Evolutionary conservation across 2,329 filamentous ascomycete genomes (phyloP), one percentile per base, ranked within the genome.

Genomic region (Microdochium trichocladiopsis): DNA sequence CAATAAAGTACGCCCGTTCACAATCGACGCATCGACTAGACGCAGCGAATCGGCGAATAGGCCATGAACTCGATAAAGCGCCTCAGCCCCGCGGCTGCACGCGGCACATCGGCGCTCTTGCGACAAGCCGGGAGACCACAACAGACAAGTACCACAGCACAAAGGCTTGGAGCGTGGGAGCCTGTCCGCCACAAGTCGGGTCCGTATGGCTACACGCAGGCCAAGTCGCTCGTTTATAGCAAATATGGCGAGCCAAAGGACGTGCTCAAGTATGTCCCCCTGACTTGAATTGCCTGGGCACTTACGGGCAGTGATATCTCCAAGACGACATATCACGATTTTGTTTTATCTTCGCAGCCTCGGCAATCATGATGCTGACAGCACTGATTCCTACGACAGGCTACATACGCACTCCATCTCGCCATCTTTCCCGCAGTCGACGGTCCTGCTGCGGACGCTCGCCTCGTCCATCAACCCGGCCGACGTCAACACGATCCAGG

Each of bases 401-500:
- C 72, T 93, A 3, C 88, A 92, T 70, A 79, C 74, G 1, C 84
- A 92, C 72, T 90, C 87, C 59, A 90, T 93, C 65, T 86, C 86
- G 3, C 88, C 89, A 2, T 79, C 82, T 3, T 80, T 91, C 57
- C 86, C 88, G 48, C 67, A 75, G 31, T 71, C 69, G 48, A 72
- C 78, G 48, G 72, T 95, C 60, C 91, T 93, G 51, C 76, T 99
- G 55, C 90, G 90, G 68, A 86, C 94, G 62, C 88, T 99, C 62
- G 89, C 92, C 28, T 84, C 91, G 1, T 90, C 94, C 53, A 90
- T 99, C 69, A 99, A 99, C 74, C 94, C 94, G 23, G 92, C 94
- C 64, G 94, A 99, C 72, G 89, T 99, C 70, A 99, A 99, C 76
- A 93, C 93, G 63, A 89, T 99, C 63, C 94, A 99, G 75, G 94